phyloP scores from a whole-genome alignment of 1,284 basidiomycete genomes.

The Trametes versicolor region DNA sequence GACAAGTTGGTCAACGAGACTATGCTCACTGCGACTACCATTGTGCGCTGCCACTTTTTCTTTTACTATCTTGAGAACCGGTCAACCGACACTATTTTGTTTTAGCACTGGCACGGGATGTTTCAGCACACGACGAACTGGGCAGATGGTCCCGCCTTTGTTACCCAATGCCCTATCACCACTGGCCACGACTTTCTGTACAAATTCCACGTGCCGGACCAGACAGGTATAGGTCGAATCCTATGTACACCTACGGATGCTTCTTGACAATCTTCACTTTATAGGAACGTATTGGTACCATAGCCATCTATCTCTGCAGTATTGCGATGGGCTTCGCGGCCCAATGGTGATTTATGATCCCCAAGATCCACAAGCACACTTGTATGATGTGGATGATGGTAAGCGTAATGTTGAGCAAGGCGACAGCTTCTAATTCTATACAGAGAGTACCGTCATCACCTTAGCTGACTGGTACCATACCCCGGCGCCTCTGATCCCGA shows the following conservation, averaged over 20 bases:
- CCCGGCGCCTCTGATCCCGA: constrained; percentile 23
- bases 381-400: constrained; percentile 58
- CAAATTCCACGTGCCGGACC: constrained; percentile 42
- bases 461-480: constrained; percentile 43
- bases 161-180: constrained; percentile 61
- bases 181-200: constrained; percentile 55
- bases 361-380: constrained; percentile 48
- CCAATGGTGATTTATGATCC: constrained; percentile 55
- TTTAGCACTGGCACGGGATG: constrained; percentile 50
- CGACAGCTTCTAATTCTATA: background rate
- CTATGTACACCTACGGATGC: background rate
- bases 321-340: constrained; percentile 51
- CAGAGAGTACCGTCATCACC: constrained; percentile 43
- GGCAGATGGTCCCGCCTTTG: constrained; percentile 38
- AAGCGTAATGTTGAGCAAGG: too few relatives aligned
- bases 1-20: constrained; percentile 45
- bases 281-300: constrained; percentile 38
- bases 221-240: constrained; percentile 41
- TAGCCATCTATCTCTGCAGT: constrained; percentile 39
- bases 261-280: background rate
- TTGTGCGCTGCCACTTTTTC: constrained; percentile 40
- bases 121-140: constrained; percentile 42
- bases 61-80: too few relatives aligned
- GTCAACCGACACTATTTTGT: constrained; percentile 33
- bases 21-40: constrained; percentile 46